These are phyloP conservation scores for Allomyces javanicus DNA, from an alignment of 192 early-diverging fungal species.

Conservation along the genomic window DNA sequence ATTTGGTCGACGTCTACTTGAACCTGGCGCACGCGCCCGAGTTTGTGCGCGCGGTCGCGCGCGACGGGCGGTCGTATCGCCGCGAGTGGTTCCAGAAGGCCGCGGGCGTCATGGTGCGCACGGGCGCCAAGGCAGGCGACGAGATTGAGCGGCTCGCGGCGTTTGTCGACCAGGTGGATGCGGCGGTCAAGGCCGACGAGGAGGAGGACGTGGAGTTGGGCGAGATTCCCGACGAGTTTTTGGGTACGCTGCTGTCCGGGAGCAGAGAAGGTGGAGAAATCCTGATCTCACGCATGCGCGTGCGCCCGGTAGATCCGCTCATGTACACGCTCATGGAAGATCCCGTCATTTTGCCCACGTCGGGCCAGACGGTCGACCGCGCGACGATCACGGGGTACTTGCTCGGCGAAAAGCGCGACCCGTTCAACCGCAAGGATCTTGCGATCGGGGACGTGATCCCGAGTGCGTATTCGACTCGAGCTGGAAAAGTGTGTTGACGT, in stretches of 20 bases:
- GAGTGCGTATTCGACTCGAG: conserved; percentile 22
- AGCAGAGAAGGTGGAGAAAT: neutral
- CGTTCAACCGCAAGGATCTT: conserved; percentile 80
- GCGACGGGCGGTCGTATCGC: conserved; percentile 66
- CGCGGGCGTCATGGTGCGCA: conserved; percentile 35
- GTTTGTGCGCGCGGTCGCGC: conserved; percentile 65
- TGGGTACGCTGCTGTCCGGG: conserved; percentile 30
- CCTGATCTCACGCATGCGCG: conserved; percentile 3
- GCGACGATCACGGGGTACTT: conserved; percentile 75
- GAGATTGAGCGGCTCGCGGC: conserved; percentile 35
- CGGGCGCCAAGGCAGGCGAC: conserved; percentile 38
- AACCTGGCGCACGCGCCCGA: conserved; percentile 32
- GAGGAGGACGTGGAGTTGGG: conserved; percentile 60
- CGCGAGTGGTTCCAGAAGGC: conserved; percentile 63
- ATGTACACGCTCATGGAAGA: conserved; percentile 77
- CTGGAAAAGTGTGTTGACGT: neutral
- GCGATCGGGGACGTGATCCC: conserved; percentile 71
- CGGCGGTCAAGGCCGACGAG: conserved; percentile 31
- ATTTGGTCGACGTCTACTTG: conserved; percentile 69
- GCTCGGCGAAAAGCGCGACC: conserved; percentile 72
- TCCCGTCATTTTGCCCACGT: conserved; percentile 77
- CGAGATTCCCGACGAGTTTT: conserved; percentile 73
- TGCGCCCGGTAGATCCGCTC: conserved; percentile 41
- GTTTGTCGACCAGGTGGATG: conserved; percentile 60
- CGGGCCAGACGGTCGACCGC: conserved; percentile 57